Conservation (phyloP, 768 basidiomycete species). For the Tubosaeta sp. region DNA sequence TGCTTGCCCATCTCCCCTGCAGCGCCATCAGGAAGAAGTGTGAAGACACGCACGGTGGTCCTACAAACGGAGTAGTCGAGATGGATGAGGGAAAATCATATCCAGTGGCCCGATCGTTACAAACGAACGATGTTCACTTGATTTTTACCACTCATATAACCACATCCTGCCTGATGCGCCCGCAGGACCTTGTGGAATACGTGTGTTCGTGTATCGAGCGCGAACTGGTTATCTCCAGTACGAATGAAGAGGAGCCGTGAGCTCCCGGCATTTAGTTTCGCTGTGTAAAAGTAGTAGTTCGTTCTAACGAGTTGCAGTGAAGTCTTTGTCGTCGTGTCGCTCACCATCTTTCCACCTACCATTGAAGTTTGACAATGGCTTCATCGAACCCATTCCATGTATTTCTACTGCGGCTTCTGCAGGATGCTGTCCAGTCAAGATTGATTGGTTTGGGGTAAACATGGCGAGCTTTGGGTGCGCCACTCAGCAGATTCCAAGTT, state of each 20-base stretch:
- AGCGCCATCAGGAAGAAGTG: not conserved
- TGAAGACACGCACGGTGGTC: not conserved
- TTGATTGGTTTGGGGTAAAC: too few relatives aligned
- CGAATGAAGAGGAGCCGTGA: not conserved
- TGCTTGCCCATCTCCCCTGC: not conserved
- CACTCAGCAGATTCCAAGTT: too few relatives aligned
- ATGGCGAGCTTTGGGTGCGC: too few relatives aligned
- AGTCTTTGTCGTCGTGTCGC: too few relatives aligned
- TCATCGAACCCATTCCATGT: too few relatives aligned
- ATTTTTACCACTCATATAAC: conserved; percentile 8
- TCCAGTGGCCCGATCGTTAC: too few relatives aligned
- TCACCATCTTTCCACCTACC: too few relatives aligned
- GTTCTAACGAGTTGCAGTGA: too few relatives aligned
- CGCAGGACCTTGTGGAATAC: not conserved
- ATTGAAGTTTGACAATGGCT: too few relatives aligned
- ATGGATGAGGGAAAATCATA: not conserved
- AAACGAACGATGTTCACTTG: not conserved
- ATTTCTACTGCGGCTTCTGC: too few relatives aligned
- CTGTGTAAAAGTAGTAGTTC: too few relatives aligned
- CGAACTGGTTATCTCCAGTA: fast-evolving
- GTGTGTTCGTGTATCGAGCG: conserved; percentile 2
- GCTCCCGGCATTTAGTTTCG: not conserved
- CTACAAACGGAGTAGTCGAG: not conserved
- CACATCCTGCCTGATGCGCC: not conserved
- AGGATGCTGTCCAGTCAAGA: too few relatives aligned